These are phyloP conservation scores for Rhizopogon salebrosus DNA, from an alignment of 768 basidiomycete species.

Conservation along the genomic window DNA sequence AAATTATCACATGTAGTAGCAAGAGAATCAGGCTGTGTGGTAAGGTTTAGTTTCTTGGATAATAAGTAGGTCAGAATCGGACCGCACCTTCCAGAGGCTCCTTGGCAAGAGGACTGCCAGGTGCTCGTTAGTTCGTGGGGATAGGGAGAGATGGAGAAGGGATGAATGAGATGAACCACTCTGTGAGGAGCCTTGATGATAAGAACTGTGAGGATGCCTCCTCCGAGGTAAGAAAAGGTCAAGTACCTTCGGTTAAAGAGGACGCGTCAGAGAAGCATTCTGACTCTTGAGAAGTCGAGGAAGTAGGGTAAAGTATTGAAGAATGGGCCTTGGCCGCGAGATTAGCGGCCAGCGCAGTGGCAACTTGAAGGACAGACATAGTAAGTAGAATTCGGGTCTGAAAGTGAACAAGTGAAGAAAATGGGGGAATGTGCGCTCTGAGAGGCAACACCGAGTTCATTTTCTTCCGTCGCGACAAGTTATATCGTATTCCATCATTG, in stretches of 20 bases:
- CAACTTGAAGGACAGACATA: slow-evolving; percentile 25
- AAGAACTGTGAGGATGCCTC: background rate
- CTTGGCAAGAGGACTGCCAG: slow-evolving; percentile 70
- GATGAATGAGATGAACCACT: slow-evolving; percentile 12
- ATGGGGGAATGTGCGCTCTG: slow-evolving; percentile 1
- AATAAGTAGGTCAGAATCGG: background rate
- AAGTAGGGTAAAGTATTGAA: background rate
- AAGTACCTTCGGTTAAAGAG: slow-evolving; percentile 14
- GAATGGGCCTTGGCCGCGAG: slow-evolving; percentile 20
- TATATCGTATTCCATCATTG: slow-evolving; percentile 21
- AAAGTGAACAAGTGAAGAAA: slow-evolving; percentile 8
- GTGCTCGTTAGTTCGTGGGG: slow-evolving; percentile 53
- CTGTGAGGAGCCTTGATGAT: slow-evolving; percentile 17
- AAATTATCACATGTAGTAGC: slow-evolving; percentile 70
- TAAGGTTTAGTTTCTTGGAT: slow-evolving; percentile 6
- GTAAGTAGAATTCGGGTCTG: slow-evolving; percentile 5
- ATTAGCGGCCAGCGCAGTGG: slow-evolving; percentile 14
- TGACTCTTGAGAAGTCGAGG: slow-evolving; percentile 3
- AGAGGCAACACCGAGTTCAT: slow-evolving; percentile 2
- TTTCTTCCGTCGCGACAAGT: slow-evolving; percentile 22
- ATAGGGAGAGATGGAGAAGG: slow-evolving; percentile 11
- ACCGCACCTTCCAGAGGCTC: slow-evolving; percentile 67
- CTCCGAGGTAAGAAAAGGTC: background rate
- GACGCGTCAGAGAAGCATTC: slow-evolving; percentile 15
- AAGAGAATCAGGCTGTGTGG: slow-evolving; percentile 50